These are phyloP conservation scores for Barbarea vulgaris DNA, from an alignment of 345 rosid genomes.

Conservation along the genomic window DNA sequence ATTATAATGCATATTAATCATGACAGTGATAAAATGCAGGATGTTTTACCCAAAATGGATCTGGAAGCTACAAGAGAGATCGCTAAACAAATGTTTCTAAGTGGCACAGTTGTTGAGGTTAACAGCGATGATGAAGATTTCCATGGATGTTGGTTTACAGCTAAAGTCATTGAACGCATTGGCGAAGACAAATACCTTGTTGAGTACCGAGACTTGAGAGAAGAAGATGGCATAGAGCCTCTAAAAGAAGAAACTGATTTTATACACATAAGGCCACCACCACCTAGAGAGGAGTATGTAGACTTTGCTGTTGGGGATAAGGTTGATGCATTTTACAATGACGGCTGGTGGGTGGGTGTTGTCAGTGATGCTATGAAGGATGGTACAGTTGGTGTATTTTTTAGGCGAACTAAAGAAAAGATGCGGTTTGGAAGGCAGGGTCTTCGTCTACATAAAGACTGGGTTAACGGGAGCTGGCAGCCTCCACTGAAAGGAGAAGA, in stretches of 20 bases:
- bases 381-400: constrained; percentile 44
- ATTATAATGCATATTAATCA: not conserved
- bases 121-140: constrained; percentile 67
- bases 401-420: constrained; percentile 50
- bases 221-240: constrained; percentile 51
- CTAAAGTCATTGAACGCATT: constrained; percentile 46
- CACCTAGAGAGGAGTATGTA: constrained; percentile 36
- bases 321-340: constrained; percentile 66
- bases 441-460: constrained; percentile 65
- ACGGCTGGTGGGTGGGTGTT: constrained; percentile 75
- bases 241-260: constrained; percentile 51
- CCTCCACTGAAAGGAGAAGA: constrained; percentile 27
- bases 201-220: constrained; percentile 54
- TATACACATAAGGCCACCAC: constrained; percentile 56
- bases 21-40: constrained; percentile 23
- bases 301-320: constrained; percentile 48
- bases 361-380: constrained; percentile 40
- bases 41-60: constrained; percentile 18
- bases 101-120: constrained; percentile 54
- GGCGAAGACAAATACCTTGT: constrained; percentile 46
- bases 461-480: constrained; percentile 61
- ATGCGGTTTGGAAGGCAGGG: constrained; percentile 48
- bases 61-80: constrained; percentile 21
- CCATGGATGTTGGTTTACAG: constrained; percentile 69
- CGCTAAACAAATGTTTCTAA: constrained; percentile 27